Base-by-base conservation (phyloP, 306 rosid genomes). In the Fragaria ananassa region DNA sequence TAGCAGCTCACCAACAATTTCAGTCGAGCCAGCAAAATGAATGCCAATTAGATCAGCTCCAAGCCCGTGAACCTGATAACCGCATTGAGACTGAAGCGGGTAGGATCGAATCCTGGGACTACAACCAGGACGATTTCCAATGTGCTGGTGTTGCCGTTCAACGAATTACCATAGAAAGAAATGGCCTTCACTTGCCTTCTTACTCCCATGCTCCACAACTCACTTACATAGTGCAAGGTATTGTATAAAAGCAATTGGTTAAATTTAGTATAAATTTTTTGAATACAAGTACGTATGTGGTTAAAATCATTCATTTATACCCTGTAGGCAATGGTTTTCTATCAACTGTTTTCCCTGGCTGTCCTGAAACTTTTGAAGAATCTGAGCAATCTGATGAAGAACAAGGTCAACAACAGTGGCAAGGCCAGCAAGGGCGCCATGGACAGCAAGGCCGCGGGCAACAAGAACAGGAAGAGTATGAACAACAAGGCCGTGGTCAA, bases 141-240 rank as follows among this genome's bases (percentile, higher is more conserved):
- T 85, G 87, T 47, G 83, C 86, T 0, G 86, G 87, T 8, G 87
- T 81, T 0, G 91, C 91, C 11, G 51, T 79, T 4, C n/a, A 14
- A 8, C 42, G 87, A 46, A 27, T 42, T 3, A 81, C 83, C 57
- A 70, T 88, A 14, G 83, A 88, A 15, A 84, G 56, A 17, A 78
- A 79, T 23, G 87, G 91, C 60, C 91, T 88, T 54, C 83, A 74
- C 74, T 80, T 85, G 72, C 91, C 91, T 29, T 74, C 83, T 3
- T 88, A 88, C 86, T 29, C 74, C 49, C 81, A 79, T 37, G 50
- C 86, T 50, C 89, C 89, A 19, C 74, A 72, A 45, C 86, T 87
- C 49, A 2, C 78, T 21, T 85, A 78, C 74, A 21, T 87, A 6
- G 82, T 64, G 0, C 71, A 70, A 82, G 90, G 90, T 80, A 18